Conservation (phyloP, 257 asterid genomes). For the Fraxinus americana region DNA sequence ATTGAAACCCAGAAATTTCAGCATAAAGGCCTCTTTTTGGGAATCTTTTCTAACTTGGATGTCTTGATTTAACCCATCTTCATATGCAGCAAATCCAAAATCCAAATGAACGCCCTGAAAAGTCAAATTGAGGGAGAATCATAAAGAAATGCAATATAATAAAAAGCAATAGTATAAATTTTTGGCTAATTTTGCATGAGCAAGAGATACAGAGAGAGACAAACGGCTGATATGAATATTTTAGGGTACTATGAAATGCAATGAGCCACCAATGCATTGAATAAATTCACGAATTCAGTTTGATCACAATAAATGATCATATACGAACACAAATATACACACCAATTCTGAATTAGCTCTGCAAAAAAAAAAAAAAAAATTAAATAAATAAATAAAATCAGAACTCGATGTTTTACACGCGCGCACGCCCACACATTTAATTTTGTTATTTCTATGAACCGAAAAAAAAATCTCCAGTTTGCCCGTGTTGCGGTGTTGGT, state of each 20-base stretch:
- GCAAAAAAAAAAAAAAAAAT: neutral
- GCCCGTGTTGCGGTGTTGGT: neutral
- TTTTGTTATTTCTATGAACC: neutral
- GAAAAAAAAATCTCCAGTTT: neutral
- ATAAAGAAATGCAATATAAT: constrained; percentile 16
- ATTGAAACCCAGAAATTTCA: constrained; percentile 17
- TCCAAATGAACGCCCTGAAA: constrained; percentile 42
- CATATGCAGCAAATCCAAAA: constrained; percentile 33
- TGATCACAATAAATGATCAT: constrained; percentile 50
- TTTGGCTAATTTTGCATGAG: neutral
- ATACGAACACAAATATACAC: neutral
- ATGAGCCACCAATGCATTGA: constrained; percentile 38
- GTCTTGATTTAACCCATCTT: constrained; percentile 28
- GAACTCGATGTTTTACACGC: neutral
- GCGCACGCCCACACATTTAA: neutral
- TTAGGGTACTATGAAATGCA: constrained; percentile 47
- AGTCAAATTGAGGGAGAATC: constrained; percentile 21
- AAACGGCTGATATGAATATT: constrained; percentile 24
- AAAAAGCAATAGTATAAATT: constrained; percentile 9
- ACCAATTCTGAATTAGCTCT: neutral
- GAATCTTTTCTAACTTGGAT: neutral
- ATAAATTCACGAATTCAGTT: constrained; percentile 61
- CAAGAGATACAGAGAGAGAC: neutral
- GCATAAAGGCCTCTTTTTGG: neutral
- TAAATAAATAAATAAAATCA: neutral